These are phyloP conservation scores for Quercus robur DNA, from an alignment of 306 rosid species.

Conservation along the genomic window DNA sequence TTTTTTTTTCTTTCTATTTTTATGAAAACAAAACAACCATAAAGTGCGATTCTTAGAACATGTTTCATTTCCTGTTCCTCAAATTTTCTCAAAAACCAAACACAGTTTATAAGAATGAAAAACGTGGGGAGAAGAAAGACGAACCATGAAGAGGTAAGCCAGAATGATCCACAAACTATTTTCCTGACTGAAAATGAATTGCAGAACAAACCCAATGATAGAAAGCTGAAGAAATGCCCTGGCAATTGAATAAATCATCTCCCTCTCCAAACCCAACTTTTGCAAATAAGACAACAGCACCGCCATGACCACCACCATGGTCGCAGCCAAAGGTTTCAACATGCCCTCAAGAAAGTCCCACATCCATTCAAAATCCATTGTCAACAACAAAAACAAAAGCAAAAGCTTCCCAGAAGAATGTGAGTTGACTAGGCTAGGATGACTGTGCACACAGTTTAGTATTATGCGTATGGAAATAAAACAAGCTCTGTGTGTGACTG, in stretches of 20 bases:
- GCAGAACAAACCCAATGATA: slow-evolving; percentile 79
- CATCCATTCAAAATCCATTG: slow-evolving; percentile 53
- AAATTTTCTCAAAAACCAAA: slow-evolving; percentile 13
- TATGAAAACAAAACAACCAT: no score
- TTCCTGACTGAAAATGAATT: slow-evolving; percentile 74
- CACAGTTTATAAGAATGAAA: background rate
- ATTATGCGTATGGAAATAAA: no score
- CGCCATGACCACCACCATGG: slow-evolving; percentile 63
- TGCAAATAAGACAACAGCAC: slow-evolving; percentile 55
- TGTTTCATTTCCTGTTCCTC: no score
- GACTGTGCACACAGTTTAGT: no score
- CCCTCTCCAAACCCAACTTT: slow-evolving; percentile 68
- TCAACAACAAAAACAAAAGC: background rate
- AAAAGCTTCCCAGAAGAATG: background rate
- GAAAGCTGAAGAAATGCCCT: slow-evolving; percentile 91
- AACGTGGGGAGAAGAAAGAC: background rate
- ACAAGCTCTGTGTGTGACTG: no score
- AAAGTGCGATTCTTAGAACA: no score
- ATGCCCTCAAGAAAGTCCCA: slow-evolving; percentile 61
- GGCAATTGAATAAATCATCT: slow-evolving; percentile 62
- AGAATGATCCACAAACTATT: slow-evolving; percentile 72
- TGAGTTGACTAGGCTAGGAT: no score
- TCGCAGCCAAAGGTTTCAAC: slow-evolving; percentile 72
- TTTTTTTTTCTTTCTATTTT: no score
- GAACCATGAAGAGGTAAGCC: slow-evolving; percentile 91